These are phyloP conservation scores for Stellera chamaejasme DNA, from an alignment of 345 rosid species.

Conservation along the genomic window DNA sequence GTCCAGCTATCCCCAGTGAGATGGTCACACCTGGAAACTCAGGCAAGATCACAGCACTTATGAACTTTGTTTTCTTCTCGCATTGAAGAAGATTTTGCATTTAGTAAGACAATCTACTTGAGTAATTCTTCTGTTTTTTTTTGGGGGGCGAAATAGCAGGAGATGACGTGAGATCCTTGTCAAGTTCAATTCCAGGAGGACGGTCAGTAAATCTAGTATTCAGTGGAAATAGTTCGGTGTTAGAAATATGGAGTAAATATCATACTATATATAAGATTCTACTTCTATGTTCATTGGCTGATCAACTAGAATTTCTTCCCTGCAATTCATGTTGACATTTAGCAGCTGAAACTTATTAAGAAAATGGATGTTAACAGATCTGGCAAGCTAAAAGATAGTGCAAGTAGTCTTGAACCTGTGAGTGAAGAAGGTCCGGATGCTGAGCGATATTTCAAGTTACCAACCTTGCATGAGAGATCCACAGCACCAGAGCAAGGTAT, in stretches of 20 bases:
- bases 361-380: constrained; percentile 27
- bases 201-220: constrained; percentile 22
- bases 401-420: constrained; percentile 57
- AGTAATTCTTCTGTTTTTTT: constrained; percentile 3
- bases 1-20: constrained; percentile 24
- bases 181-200: constrained; percentile 68
- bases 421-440: constrained; percentile 46
- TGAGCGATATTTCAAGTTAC: constrained; percentile 39
- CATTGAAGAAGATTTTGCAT: too few relatives aligned
- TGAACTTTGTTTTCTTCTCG: too few relatives aligned
- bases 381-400: constrained; percentile 48
- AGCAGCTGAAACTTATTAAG: not conserved
- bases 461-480: constrained; percentile 41
- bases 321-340: not conserved
- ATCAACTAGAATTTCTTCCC: too few relatives aligned
- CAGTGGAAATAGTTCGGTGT: too few relatives aligned
- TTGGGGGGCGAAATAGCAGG: constrained; percentile 28
- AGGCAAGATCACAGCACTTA: constrained; percentile 24
- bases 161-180: constrained; percentile 52
- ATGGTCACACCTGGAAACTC: constrained; percentile 46
- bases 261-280: not conserved
- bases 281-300: not conserved
- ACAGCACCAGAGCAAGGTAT: constrained; percentile 50
- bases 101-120: too few relatives aligned
- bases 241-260: not conserved